Evolutionary conservation across 768 basidiomycete species (phyloP).

Genomic region (Serendipita sp.): DNA sequence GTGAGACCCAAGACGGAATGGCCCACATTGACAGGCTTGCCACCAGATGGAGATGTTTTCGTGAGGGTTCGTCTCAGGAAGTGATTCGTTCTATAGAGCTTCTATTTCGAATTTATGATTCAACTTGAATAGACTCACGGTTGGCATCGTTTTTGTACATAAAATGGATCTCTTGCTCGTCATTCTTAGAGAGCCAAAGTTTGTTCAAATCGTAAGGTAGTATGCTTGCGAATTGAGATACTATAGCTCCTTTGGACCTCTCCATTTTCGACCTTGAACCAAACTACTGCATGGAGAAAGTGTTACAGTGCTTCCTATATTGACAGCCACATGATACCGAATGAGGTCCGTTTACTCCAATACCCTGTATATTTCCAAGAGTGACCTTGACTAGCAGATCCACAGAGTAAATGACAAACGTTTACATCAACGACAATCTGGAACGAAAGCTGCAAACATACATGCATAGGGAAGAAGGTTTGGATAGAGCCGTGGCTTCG

Average conservation of each 20-base stretch:
- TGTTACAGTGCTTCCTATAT: conserved; percentile 47
- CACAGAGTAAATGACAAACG: conserved; percentile 66
- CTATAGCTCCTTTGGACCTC: no score
- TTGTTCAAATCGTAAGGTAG: no score
- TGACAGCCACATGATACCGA: conserved; percentile 60
- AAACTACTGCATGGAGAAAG: no score
- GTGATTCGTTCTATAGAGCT: no score
- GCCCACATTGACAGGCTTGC: background rate
- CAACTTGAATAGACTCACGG: no score
- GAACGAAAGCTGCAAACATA: conserved; percentile 52
- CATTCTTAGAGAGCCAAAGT: no score
- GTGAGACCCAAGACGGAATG: background rate
- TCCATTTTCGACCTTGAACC: no score
- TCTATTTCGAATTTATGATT: no score
- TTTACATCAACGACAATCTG: conserved; percentile 56
- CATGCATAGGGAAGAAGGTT: conserved; percentile 68
- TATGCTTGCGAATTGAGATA: no score
- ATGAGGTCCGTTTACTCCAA: conserved; percentile 33
- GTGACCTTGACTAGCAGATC: conserved; percentile 29
- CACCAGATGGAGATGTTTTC: background rate
- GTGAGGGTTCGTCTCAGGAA: background rate
- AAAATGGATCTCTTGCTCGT: no score
- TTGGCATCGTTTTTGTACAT: no score
- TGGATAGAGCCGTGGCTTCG: conserved; percentile 84
- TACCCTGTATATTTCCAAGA: background rate